Evolutionary conservation across 2,329 filamentous ascomycete species (phyloP), one percentile per base, ranked within the genome.

Genomic region (Cytospora paraplurivora): DNA sequence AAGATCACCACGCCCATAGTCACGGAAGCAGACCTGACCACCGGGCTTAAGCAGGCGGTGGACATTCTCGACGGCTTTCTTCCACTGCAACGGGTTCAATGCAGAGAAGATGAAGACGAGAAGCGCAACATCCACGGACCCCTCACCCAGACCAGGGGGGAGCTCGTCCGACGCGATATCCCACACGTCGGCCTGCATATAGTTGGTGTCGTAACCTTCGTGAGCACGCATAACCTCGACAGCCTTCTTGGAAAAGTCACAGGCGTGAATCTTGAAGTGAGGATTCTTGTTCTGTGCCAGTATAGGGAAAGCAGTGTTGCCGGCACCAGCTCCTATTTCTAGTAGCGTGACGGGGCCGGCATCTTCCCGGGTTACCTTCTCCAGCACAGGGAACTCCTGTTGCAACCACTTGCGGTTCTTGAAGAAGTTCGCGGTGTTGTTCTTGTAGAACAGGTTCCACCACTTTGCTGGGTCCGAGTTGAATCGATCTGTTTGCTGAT

Each of bases 391-490:
- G 68, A 99, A 99, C 76, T 99, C 95, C 76, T 98, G 94, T 68
- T 90, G 89, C 37, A 99, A 80, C 95, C 95, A 99, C 75, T 98
- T 98, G 68, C 95, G 86, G 74, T 99, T 91, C 78, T 99, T 99
- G 86, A 99, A 99, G 78, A 99, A 99, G 73, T 98, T 98, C 71
- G 89, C 86, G 21, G 91, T 91, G 77, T 99, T 98, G 79, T 98
- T 97, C 78, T 95, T 93, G 82, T 99, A 99, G 78, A 99, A 99
- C 62, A 90, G 80, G 72, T 99, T 95, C 95, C 95, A 99, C 92
- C 93, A 98, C 76, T 93, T 96, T 67, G 92, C 93, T 0, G 95
- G 95, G 68, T 96, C 86, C 53, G 83, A 81, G 75, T 97, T 98
- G 81, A 97, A 97, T 69, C 92, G 90, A 71, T 80, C 87, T 90